These are phyloP conservation scores for Paraconiothyrium brasiliense DNA, from an alignment of 2,329 filamentous ascomycete species.

Conservation along the genomic window DNA sequence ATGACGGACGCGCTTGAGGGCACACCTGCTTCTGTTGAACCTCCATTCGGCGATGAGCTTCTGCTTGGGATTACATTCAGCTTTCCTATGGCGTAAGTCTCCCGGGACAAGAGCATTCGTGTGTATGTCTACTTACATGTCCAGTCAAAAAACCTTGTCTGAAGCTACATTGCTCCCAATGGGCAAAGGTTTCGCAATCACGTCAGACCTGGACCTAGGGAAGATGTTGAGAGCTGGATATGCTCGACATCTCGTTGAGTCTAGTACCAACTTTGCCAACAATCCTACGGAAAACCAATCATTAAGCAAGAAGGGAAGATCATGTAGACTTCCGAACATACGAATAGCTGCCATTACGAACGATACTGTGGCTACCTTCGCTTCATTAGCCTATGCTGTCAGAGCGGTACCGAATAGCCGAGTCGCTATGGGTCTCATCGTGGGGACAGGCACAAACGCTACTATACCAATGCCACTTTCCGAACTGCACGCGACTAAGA, in stretches of 20 bases:
- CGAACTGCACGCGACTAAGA: conserved; percentile 71
- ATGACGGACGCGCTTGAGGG: conserved; percentile 66
- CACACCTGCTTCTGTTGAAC: conserved; percentile 31
- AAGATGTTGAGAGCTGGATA: conserved; percentile 69
- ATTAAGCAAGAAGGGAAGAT: conserved; percentile 41
- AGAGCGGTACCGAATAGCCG: conserved; percentile 68
- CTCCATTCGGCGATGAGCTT: conserved; percentile 57
- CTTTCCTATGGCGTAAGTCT: conserved; percentile 68
- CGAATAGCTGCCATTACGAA: conserved; percentile 81
- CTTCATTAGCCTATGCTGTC: conserved; percentile 78
- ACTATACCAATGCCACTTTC: conserved; percentile 75
- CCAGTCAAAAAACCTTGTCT: conserved; percentile 66
- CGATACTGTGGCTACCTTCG: conserved; percentile 80
- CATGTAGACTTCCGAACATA: conserved; percentile 66
- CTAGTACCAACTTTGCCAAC: conserved; percentile 45
- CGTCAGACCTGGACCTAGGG: conserved; percentile 68
- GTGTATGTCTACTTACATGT: conserved; percentile 22
- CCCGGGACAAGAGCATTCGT: background rate
- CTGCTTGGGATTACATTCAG: conserved; percentile 75
- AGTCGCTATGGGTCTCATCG: conserved; percentile 81
- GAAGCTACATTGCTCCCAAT: conserved; percentile 72
- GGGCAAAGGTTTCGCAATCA: conserved; percentile 75
- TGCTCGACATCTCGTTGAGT: conserved; percentile 59
- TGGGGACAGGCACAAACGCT: conserved; percentile 83
- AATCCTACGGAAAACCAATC: conserved; percentile 22